Percentiles rank a stretch among this genome's conserved stretches.
These are phyloP conservation scores for Coprinellus aureogranulatus DNA, from an alignment of 768 basidiomycete genomes.

Conservation along the genomic window DNA sequence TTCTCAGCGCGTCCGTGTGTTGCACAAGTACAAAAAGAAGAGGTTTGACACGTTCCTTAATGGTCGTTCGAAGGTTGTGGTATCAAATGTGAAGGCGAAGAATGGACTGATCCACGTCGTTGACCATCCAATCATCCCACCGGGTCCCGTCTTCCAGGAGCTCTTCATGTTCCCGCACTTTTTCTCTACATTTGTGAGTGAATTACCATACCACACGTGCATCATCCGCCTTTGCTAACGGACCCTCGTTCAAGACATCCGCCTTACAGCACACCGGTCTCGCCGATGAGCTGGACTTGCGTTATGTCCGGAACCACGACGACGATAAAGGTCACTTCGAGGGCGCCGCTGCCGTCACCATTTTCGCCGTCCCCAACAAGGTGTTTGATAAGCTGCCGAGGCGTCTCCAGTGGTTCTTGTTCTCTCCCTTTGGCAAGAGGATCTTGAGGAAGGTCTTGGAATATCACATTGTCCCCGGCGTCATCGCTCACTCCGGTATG, in stretches of 20 bases:
- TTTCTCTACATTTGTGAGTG: constrained; percentile 52
- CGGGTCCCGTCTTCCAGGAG: constrained; percentile 49
- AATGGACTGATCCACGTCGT: constrained; percentile 61
- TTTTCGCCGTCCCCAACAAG: constrained; percentile 54
- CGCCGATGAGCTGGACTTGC: constrained; percentile 44
- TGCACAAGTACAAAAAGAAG: constrained; percentile 18
- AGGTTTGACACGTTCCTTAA: constrained; percentile 41
- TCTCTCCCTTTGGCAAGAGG: constrained; percentile 55
- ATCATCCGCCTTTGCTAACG: too few species aligned
- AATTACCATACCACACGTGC: too few species aligned
- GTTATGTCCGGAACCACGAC: constrained; percentile 36
- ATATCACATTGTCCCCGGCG: constrained; percentile 54
- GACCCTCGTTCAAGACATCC: constrained; percentile 49
- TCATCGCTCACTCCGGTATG: constrained; percentile 51
- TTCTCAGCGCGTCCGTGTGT: constrained; percentile 43
- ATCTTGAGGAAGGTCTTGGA: constrained; percentile 53
- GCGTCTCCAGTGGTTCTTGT: constrained; percentile 53
- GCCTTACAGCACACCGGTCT: constrained; percentile 52
- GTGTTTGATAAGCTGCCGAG: constrained; percentile 47
- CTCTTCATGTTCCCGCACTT: constrained; percentile 39
- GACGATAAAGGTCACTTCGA: constrained; percentile 37
- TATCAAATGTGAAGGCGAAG: constrained; percentile 39
- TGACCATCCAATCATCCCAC: constrained; percentile 54
- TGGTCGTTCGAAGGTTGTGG: constrained; percentile 42
- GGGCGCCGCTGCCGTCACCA: constrained; percentile 46